phyloP scores from a whole-genome alignment of 2,329 filamentous ascomycete species.

The Botryotinia calthae region DNA sequence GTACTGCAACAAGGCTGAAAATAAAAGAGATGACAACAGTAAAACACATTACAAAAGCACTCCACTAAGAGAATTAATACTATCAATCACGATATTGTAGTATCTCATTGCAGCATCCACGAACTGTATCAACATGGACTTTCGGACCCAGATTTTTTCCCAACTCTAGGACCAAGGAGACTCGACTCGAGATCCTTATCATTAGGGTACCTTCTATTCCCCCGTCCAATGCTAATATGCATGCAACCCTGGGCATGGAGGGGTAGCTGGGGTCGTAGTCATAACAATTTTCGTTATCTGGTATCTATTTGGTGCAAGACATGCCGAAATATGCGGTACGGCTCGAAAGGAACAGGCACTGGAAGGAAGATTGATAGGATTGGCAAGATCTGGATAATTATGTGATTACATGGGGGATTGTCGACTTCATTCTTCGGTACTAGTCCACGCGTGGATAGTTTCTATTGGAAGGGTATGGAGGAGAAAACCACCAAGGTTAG shows the following conservation, averaged over 20 bases:
- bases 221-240: not conserved
- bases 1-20: not conserved
- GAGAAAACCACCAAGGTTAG: not conserved
- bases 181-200: not conserved
- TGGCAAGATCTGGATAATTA: not conserved
- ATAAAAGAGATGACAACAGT: not conserved
- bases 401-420: conserved; percentile 17
- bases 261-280: not conserved
- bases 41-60: not conserved
- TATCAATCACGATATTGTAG: conserved; percentile 12
- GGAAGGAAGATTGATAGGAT: conserved; percentile 2
- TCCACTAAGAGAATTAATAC: not conserved
- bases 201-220: not conserved
- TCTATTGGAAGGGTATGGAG: not conserved
- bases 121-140: not conserved
- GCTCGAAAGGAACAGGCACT: not conserved
- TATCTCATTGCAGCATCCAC: conserved; percentile 16
- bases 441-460: not conserved
- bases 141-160: not conserved
- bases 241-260: not conserved
- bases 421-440: conserved; percentile 3
- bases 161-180: not conserved
- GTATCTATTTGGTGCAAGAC: not conserved
- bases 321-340: not conserved
- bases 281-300: not conserved